Percentiles rank a stretch among this genome's conserved stretches.
Evolutionary conservation across 2,329 filamentous ascomycete genomes (phyloP).

Genomic region (Alternaria ethzedia): DNA sequence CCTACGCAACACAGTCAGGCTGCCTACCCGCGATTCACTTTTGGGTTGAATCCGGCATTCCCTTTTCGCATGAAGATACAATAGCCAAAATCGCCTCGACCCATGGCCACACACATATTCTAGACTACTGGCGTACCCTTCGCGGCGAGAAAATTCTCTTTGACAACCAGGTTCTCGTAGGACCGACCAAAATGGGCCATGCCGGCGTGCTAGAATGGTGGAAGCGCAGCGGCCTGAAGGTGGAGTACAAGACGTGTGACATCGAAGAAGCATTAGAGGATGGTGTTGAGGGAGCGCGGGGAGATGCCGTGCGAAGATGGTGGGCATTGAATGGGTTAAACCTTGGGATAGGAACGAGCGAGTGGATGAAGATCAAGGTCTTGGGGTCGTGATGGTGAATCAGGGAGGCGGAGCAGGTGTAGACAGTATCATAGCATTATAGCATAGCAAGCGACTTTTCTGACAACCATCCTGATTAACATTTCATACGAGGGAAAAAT

Average conservation of each 20-base stretch:
- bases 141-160: slow-evolving; percentile 81
- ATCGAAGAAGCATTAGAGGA: slow-evolving; percentile 95
- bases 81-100: slow-evolving; percentile 85
- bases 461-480: not conserved
- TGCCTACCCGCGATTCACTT: slow-evolving; percentile 79
- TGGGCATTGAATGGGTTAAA: slow-evolving; percentile 87
- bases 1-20: slow-evolving; percentile 83
- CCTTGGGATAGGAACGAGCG: slow-evolving; percentile 79
- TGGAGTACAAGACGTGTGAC: slow-evolving; percentile 94
- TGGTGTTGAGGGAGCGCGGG: slow-evolving; percentile 71
- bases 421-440: not conserved
- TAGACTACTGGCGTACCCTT: slow-evolving; percentile 80
- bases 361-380: slow-evolving; percentile 86
- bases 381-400: slow-evolving; percentile 50
- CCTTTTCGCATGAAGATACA: slow-evolving; percentile 78
- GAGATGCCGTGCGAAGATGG: slow-evolving; percentile 79
- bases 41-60: slow-evolving; percentile 85
- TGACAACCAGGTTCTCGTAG: slow-evolving; percentile 82
- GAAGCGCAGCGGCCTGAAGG: slow-evolving; percentile 75
- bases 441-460: not conserved
- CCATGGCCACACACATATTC: slow-evolving; percentile 81
- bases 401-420: not conserved
- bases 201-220: slow-evolving; percentile 91
- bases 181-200: slow-evolving; percentile 86
- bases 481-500: fast-evolving